Conservation (phyloP, 306 rosid genomes). For the Potentilla sterilis region DNA sequence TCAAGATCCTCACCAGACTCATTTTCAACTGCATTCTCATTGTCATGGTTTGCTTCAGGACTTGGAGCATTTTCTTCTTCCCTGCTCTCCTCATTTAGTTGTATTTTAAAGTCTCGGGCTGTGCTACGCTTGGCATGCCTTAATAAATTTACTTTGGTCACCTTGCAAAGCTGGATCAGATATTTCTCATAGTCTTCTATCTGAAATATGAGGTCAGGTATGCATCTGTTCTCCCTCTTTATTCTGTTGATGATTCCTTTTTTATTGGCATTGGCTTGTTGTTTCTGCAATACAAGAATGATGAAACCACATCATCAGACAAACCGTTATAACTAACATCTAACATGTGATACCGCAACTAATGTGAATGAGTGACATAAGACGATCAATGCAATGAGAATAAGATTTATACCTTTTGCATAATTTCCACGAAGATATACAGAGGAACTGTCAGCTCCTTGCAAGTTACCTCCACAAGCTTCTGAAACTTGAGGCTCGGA, state of each 20-base stretch:
- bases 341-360: neutral
- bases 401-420: conserved; percentile 29
- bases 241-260: conserved; percentile 35
- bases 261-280: conserved; percentile 26
- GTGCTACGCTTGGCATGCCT: conserved; percentile 46
- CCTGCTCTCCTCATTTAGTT: neutral
- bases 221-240: conserved; percentile 43
- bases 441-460: conserved; percentile 39
- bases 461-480: conserved; percentile 46
- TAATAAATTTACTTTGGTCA: conserved; percentile 37
- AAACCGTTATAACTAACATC: neutral
- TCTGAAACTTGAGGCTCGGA: conserved; percentile 36
- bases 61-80: conserved; percentile 27
- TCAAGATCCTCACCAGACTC: conserved; percentile 25
- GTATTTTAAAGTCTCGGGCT: conserved; percentile 38
- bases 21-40: conserved; percentile 22
- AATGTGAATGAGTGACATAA: neutral
- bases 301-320: conserved; percentile 3
- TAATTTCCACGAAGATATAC: conserved; percentile 29
- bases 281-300: conserved; percentile 25
- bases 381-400: neutral
- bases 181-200: conserved; percentile 45
- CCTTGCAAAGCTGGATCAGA: conserved; percentile 46
- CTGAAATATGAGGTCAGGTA: conserved; percentile 42
- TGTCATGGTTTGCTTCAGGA: conserved; percentile 14